A percentile compares a stretch with the other conserved stretches of the same genome.
phyloP scores from a whole-genome alignment of 208 protist genomes.

The Trypanosomatidae sp. region DNA sequence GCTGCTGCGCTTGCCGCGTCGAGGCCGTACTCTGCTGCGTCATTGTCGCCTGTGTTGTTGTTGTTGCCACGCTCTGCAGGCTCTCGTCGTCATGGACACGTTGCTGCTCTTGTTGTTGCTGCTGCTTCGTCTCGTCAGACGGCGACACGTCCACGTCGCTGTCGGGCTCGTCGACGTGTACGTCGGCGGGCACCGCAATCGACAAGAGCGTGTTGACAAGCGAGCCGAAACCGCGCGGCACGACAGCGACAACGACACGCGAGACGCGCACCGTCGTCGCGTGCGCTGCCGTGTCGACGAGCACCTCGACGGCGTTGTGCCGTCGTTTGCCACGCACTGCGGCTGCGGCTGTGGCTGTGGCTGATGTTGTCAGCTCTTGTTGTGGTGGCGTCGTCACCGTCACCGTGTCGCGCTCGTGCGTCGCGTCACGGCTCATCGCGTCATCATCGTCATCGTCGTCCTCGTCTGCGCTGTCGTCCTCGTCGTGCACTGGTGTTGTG shows the following conservation, averaged over 20 bases:
- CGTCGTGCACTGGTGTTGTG: too few relatives aligned
- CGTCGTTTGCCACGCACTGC: neutral
- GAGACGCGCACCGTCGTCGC: slow-evolving; percentile 13
- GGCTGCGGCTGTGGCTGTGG: neutral
- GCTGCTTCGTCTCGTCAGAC: too few relatives aligned
- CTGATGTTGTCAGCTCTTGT: too few relatives aligned
- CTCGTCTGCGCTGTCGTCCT: too few relatives aligned
- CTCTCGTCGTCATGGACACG: neutral
- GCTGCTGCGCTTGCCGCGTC: neutral
- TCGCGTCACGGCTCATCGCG: too few relatives aligned
- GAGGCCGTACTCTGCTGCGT: neutral
- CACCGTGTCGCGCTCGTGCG: too few relatives aligned
- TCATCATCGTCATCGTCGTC: too few relatives aligned
- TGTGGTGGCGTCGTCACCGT: too few relatives aligned
- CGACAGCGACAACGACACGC: slow-evolving; percentile 31
- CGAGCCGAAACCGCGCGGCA: slow-evolving; percentile 45
- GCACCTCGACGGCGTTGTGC: slow-evolving; percentile 10
- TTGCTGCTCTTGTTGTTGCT: neutral
- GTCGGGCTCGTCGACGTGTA: too few relatives aligned
- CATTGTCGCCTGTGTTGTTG: too few relatives aligned
- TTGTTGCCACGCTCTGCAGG: too few relatives aligned
- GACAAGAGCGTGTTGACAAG: slow-evolving; percentile 64
- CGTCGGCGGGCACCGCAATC: slow-evolving; percentile 41
- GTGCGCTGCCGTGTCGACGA: slow-evolving; percentile 13
- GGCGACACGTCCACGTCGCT: too few relatives aligned